These are phyloP conservation scores for Platanthera zijinensis DNA, from an alignment of 106 monocot genomes.

Conservation along the genomic window DNA sequence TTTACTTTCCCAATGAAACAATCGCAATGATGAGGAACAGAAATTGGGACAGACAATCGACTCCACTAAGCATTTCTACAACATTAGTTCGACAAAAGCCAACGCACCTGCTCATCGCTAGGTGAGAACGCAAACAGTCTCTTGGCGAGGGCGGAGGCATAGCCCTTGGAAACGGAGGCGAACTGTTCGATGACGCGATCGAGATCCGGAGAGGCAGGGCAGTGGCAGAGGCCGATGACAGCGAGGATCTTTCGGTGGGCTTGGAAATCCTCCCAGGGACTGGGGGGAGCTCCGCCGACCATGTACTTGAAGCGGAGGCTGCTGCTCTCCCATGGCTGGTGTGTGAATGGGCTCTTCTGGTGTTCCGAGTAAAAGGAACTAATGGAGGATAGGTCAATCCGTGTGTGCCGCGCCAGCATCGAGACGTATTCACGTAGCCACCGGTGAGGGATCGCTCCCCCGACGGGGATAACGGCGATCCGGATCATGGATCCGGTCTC, in stretches of 20 bases:
- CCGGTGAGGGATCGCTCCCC: constrained; percentile 52
- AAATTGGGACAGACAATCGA: not conserved
- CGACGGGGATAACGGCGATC: constrained; percentile 77
- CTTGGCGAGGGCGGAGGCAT: constrained; percentile 56
- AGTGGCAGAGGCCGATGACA: constrained; percentile 82
- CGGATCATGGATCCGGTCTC: constrained; percentile 72
- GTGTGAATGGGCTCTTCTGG: constrained; percentile 90
- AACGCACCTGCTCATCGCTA: constrained; percentile 75
- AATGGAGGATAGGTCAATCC: constrained; percentile 65
- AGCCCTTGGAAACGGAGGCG: constrained; percentile 40
- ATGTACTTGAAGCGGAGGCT: constrained; percentile 71
- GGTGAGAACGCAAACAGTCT: constrained; percentile 90
- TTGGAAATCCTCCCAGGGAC: constrained; percentile 99
- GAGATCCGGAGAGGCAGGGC: constrained; percentile 67
- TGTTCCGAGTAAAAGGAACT: constrained; percentile 87
- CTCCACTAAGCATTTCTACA: not conserved
- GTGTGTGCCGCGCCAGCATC: constrained; percentile 53
- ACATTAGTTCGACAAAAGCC: no score
- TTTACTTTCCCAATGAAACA: not conserved
- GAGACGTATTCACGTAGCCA: constrained; percentile 51
- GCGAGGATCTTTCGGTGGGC: constrained; percentile 90
- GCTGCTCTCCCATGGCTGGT: constrained; percentile 94
- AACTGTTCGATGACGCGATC: constrained; percentile 51
- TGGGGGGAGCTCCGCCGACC: constrained; percentile 57
- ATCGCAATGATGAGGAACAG: not conserved